These are phyloP conservation scores for Fagopyrum homotropicum DNA, from an alignment of 148 eudicot species.

Conservation along the genomic window DNA sequence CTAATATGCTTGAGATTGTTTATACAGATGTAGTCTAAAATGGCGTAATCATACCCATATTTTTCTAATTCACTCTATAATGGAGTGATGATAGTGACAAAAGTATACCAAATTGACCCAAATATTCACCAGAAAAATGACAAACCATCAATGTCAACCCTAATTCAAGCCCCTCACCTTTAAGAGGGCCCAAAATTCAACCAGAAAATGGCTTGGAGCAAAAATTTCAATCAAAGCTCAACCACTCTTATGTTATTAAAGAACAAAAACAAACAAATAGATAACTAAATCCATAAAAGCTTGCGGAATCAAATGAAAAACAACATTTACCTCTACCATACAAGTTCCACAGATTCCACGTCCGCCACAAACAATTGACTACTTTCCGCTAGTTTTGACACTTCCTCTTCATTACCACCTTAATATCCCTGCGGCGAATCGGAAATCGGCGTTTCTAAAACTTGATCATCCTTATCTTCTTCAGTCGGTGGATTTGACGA, in stretches of 20 bases:
- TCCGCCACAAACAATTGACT: constrained; percentile 10
- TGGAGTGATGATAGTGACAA: not conserved
- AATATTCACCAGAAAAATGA: too few relatives aligned
- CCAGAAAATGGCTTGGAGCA: not conserved
- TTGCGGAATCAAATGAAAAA: not conserved
- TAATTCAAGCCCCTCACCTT: too few relatives aligned
- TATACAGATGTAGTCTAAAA: too few relatives aligned
- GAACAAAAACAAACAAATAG: not conserved
- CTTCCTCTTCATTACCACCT: too few relatives aligned
- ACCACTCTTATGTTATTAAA: not conserved
- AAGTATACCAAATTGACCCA: too few relatives aligned
- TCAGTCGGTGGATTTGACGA: too few relatives aligned
- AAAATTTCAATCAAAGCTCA: not conserved
- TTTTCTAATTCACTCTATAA: not conserved
- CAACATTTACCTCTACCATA: constrained; percentile 7
- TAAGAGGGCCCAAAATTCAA: not conserved
- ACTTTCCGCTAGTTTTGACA: constrained; percentile 4
- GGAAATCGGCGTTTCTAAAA: too few relatives aligned
- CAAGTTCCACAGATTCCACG: constrained; percentile 15
- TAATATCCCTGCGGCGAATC: too few relatives aligned
- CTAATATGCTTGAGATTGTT: too few relatives aligned
- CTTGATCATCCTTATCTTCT: too few relatives aligned
- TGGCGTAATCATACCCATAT: not conserved
- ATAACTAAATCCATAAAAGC: not conserved
- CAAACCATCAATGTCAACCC: too few relatives aligned